Conservation (phyloP, 306 rosid genomes). For the Cicer bijugum region DNA sequence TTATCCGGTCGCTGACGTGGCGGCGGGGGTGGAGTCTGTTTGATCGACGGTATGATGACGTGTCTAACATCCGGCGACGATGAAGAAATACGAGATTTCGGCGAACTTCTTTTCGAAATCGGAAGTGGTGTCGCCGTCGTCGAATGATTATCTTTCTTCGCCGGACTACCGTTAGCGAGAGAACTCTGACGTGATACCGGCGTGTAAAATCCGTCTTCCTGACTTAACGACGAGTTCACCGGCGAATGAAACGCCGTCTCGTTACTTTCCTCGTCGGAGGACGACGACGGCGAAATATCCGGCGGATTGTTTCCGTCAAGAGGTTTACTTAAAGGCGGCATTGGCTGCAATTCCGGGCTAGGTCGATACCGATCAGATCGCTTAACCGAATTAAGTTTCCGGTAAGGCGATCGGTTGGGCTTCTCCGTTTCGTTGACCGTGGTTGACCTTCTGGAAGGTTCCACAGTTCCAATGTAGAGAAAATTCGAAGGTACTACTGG, state of each 20-base stretch:
- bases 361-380: conserved; percentile 89
- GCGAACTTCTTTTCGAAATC: conserved; percentile 76
- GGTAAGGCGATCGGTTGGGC: conserved; percentile 67
- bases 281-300: conserved; percentile 46
- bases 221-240: conserved; percentile 64
- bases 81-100: conserved; percentile 64
- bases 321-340: conserved; percentile 71
- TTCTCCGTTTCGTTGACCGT: conserved; percentile 35
- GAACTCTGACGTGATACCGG: conserved; percentile 72
- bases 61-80: conserved; percentile 57
- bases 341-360: conserved; percentile 93
- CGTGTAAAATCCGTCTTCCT: conserved; percentile 66
- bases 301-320: conserved; percentile 56
- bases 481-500: conserved; percentile 62
- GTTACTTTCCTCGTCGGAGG: conserved; percentile 68
- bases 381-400: conserved; percentile 69
- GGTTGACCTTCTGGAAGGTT: conserved; percentile 55
- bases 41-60: conserved; percentile 51
- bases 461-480: conserved; percentile 91
- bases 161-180: conserved; percentile 51
- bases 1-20: conserved; percentile 40
- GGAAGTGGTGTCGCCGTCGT: conserved; percentile 48
- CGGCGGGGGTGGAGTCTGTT: conserved; percentile 50
- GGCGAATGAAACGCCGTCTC: conserved; percentile 81
- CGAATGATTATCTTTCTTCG: conserved; percentile 39